Conservation (phyloP, 1,139 yeast species). For the Sugiyamaella japonica region DNA sequence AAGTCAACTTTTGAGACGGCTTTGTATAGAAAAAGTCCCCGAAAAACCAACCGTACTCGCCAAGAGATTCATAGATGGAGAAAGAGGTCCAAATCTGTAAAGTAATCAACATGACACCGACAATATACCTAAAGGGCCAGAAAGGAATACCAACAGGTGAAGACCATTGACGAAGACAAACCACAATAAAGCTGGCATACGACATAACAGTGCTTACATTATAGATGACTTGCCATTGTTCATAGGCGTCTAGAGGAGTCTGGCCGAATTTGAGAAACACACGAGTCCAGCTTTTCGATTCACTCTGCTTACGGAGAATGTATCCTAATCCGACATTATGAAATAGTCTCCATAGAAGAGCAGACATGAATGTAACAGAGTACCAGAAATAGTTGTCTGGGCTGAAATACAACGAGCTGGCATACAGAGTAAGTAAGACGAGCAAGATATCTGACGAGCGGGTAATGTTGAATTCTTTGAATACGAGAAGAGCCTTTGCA, state of each 20-base stretch:
- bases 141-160: constrained; percentile 38
- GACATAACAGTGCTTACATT: constrained; percentile 50
- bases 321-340: constrained; percentile 57
- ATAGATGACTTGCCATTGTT: constrained; percentile 75
- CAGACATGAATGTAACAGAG: constrained; percentile 47
- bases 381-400: constrained; percentile 40
- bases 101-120: constrained; percentile 55
- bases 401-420: constrained; percentile 50
- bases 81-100: constrained; percentile 73
- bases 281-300: constrained; percentile 63
- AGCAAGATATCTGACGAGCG: constrained; percentile 67
- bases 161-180: constrained; percentile 42
- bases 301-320: constrained; percentile 61
- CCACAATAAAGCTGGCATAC: constrained; percentile 43
- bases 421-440: constrained; percentile 48
- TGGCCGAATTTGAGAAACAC: constrained; percentile 66
- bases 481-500: constrained; percentile 56
- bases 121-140: constrained; percentile 57
- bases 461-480: constrained; percentile 60
- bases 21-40: constrained; percentile 81
- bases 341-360: constrained; percentile 52
- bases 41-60: constrained; percentile 87
- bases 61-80: constrained; percentile 72
- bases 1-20: constrained; percentile 53
- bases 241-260: constrained; percentile 66